These are phyloP conservation scores for Penicillium maclennaniae DNA, from an alignment of 495 filamentous ascomycete species.

Conservation along the genomic window DNA sequence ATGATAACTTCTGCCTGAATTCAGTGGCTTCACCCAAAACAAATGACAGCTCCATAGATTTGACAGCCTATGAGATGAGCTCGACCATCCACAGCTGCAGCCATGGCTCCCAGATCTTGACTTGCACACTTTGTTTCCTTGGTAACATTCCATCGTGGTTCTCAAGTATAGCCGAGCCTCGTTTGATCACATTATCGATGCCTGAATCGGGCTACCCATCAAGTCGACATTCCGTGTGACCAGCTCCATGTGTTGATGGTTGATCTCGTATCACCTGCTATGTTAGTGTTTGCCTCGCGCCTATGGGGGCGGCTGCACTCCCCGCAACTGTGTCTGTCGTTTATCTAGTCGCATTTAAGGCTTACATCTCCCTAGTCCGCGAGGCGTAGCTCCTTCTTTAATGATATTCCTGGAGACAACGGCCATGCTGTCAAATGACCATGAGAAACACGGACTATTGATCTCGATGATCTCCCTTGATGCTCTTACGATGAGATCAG, in stretches of 20 bases:
- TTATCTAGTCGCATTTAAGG: neutral
- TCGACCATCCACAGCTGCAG: neutral
- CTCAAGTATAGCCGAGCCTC: neutral
- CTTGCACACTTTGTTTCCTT: neutral
- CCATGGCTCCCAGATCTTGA: neutral
- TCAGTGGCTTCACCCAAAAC: slow-evolving; percentile 16
- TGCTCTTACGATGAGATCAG: slow-evolving; percentile 2
- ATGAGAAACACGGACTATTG: neutral
- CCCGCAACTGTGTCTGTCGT: neutral
- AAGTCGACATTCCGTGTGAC: slow-evolving; percentile 10
- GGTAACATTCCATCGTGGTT: neutral
- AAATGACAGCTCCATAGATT: slow-evolving; percentile 3
- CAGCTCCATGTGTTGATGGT: neutral
- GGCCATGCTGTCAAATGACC: neutral
- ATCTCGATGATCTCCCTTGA: slow-evolving; percentile 3
- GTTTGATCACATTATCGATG: slow-evolving; percentile 3
- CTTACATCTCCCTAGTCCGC: neutral
- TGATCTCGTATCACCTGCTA: neutral
- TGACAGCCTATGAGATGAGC: neutral
- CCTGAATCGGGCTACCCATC: slow-evolving; percentile 14
- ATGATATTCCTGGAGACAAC: neutral
- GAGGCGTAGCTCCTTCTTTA: neutral
- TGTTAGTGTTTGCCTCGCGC: slow-evolving; percentile 3
- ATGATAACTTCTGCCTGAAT: slow-evolving; percentile 7
- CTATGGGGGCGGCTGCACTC: neutral